Evolutionary conservation across 345 rosid species (phyloP), one percentile per base, ranked within the genome.

Genomic region (Arabidopsis suecica): DNA sequence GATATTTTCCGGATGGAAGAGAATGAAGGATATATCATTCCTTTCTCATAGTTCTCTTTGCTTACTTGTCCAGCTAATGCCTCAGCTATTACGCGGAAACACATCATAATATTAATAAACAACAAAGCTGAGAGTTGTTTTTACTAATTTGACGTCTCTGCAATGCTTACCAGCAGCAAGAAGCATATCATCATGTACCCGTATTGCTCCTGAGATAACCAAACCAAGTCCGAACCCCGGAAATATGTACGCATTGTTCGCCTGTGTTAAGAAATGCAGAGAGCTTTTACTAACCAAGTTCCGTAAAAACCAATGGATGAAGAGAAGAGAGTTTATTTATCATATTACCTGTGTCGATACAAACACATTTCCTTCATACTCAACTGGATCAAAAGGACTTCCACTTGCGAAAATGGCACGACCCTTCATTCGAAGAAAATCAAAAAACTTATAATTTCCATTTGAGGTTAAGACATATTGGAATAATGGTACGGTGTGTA

Each of bases 321-420:
- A 65, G 60, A 47, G 28, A 23, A 7, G 9, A 57, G 3, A 33
- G 5, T 20, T 45, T 11, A 54, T 18, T 20, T 63, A 36, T 16
- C 45, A 18, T 72, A 28, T 4, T 45, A 93, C 98, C 96, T 93
- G 98, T 82, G 98, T 97, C n/a, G 99, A 87, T 66, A 88, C 84
- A 37, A 87, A 87, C 47, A 86, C 78, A 80, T 80, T 91, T 73
- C 90, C 96, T 47, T 85, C 71, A 58, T 84, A 87, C 69, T 93
- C 88, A 62, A 95, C 82, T 23, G 96, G 93, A 79, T 89, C 97
- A 79, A 93, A 95, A 51, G 98, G 99, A 76, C 98, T 95, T 83
- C 99, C 99, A 65, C 99, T 93, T 5, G 98, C 97, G 54, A 86
- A 95, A 57, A 93, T 95, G 11, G 97, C 97, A 69, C 88, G 88